Percentiles rank a stretch among this genome's conserved stretches.
These are phyloP conservation scores for Rhizoclosmatium sp. DNA, from an alignment of 192 early-diverging fungal genomes.

Conservation along the genomic window DNA sequence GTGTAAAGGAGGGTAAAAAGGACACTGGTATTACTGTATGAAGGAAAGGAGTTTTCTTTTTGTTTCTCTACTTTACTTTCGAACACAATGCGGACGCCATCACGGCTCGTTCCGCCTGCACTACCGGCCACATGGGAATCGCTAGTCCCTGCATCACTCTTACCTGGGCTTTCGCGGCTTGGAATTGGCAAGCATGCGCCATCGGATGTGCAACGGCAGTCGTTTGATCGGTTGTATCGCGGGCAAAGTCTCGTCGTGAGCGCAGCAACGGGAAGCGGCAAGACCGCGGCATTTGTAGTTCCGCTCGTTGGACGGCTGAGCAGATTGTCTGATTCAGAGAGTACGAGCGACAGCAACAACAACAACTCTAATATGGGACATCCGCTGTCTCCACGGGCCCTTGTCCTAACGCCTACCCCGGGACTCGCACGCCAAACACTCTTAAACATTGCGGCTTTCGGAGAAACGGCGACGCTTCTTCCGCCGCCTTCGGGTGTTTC, in stretches of 20 bases:
- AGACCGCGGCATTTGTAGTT: slow-evolving; percentile 27
- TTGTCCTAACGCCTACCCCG: slow-evolving; percentile 10
- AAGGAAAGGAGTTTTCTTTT: not conserved
- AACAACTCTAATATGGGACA: not conserved
- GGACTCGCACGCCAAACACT: slow-evolving; percentile 8
- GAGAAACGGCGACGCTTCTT: not conserved
- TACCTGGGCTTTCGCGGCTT: not conserved
- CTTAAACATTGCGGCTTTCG: not conserved
- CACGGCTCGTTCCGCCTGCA: no score
- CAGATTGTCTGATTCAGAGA: not conserved
- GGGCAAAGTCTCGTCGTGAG: slow-evolving; percentile 11
- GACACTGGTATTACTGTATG: no score
- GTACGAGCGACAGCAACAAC: not conserved
- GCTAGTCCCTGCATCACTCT: not conserved
- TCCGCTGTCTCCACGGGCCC: slow-evolving; percentile 3
- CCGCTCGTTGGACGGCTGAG: slow-evolving; percentile 2
- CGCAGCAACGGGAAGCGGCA: slow-evolving; percentile 29
- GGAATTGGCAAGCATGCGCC: not conserved
- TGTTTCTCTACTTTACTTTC: not conserved
- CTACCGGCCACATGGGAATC: not conserved
- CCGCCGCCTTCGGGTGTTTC: slow-evolving; percentile 26
- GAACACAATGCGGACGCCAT: no score
- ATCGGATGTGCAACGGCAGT: not conserved
- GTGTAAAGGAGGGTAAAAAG: no score
- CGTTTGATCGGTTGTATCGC: not conserved